Evolutionary conservation across 1,284 basidiomycete species (phyloP).

Genomic region (Gymnopus androsaceus): DNA sequence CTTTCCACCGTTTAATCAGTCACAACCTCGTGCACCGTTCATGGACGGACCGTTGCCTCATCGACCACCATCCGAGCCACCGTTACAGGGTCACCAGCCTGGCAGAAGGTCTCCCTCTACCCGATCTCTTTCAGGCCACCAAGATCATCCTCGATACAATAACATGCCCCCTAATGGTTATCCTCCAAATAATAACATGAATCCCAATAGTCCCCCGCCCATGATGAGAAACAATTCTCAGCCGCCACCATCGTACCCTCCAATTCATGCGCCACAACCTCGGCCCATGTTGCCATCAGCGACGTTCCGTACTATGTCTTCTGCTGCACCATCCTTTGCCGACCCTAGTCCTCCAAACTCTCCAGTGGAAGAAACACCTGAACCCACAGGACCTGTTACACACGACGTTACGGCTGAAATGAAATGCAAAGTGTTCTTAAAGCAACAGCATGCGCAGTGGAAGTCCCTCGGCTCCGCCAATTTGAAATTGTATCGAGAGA

Average conservation of each 20-base stretch:
- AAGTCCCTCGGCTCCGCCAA: conserved; percentile 90
- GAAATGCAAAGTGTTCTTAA: conserved; percentile 98
- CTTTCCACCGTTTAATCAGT: conserved; percentile 1
- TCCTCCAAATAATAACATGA: conserved; percentile 34
- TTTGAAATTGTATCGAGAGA: conserved; percentile 84
- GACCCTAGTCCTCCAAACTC: conserved; percentile 79
- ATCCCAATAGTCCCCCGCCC: conserved; percentile 21
- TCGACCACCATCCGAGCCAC: conserved; percentile 45
- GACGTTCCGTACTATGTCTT: conserved; percentile 53
- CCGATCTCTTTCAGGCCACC: conserved; percentile 55
- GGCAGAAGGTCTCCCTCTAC: conserved; percentile 59
- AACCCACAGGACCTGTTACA: conserved; percentile 66
- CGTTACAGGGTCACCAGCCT: conserved; percentile 33
- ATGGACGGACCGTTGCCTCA: conserved; percentile 25
- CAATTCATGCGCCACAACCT: conserved; percentile 48
- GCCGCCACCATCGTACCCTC: conserved; percentile 37
- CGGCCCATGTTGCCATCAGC: conserved; percentile 65
- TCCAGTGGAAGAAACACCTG: conserved; percentile 58
- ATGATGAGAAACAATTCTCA: conserved; percentile 16
- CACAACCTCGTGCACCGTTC: conserved; percentile 17
- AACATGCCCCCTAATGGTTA: conserved; percentile 42
- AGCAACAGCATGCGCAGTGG: conserved; percentile 96
- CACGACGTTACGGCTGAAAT: conserved; percentile 86
- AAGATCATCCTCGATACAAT: conserved; percentile 50
- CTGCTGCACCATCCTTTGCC: conserved; percentile 53